These are phyloP conservation scores for Tanacetum coccineum DNA, from an alignment of 129 eudicot species.

Conservation along the genomic window DNA sequence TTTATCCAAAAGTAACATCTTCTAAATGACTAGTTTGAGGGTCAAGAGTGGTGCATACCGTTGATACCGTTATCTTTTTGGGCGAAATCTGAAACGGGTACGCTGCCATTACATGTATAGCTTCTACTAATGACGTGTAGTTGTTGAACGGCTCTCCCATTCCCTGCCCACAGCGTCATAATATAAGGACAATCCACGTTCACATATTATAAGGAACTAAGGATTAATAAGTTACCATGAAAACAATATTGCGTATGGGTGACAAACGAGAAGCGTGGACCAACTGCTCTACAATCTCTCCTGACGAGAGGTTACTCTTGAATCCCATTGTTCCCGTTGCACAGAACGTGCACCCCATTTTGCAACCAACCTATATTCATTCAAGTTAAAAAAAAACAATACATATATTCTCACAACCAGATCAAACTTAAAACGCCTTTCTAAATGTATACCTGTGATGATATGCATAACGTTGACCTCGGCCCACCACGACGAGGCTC, in stretches of 20 bases:
- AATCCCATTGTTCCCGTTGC: slow-evolving; percentile 99
- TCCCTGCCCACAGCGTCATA: slow-evolving; percentile 53
- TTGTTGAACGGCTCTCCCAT: slow-evolving; percentile 99
- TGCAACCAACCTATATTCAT: slow-evolving; percentile 80
- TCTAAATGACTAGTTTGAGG: slow-evolving; percentile 15
- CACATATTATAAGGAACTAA: slow-evolving; percentile 12
- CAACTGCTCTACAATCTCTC: slow-evolving; percentile 93
- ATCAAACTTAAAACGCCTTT: neutral
- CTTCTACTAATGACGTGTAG: slow-evolving; percentile 79
- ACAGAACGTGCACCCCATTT: slow-evolving; percentile 98
- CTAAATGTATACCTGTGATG: slow-evolving; percentile 72
- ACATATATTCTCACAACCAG: neutral
- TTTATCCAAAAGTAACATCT: slow-evolving; percentile 2
- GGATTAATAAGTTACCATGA: slow-evolving; percentile 64
- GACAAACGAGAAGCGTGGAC: slow-evolving; percentile 88
- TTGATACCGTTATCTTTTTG: slow-evolving; percentile 83
- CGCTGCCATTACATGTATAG: slow-evolving; percentile 75
- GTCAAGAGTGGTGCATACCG: slow-evolving; percentile 43
- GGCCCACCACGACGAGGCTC: slow-evolving; percentile 92
- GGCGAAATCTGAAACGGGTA: slow-evolving; percentile 85
- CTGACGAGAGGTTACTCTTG: slow-evolving; percentile 80
- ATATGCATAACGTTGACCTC: slow-evolving; percentile 84
- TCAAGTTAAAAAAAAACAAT: neutral
- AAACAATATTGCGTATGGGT: slow-evolving; percentile 82
- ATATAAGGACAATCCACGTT: slow-evolving; percentile 7